A percentile compares a stretch with the other conserved stretches of the same genome.
Conservation (phyloP, 345 rosid species). For the Pistacia atlantica region DNA sequence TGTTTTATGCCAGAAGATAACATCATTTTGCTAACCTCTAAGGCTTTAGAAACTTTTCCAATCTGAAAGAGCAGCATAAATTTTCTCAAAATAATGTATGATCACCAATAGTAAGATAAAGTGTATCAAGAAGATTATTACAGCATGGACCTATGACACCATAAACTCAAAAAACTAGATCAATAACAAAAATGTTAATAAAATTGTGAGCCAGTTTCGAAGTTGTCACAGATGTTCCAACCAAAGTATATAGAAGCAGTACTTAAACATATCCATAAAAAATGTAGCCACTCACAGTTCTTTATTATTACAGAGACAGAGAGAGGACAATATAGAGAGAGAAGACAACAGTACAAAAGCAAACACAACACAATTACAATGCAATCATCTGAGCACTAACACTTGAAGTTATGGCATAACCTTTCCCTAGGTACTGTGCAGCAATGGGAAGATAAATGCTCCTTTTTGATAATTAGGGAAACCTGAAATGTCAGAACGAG, state of each 20-base stretch:
- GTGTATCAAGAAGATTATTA: not conserved
- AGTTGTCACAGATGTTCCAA: not conserved
- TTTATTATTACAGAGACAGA: not conserved
- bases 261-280: not conserved
- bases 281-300: not conserved
- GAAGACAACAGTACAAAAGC: not conserved
- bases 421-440: not conserved
- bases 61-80: conserved; percentile 43
- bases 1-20: conserved; percentile 72
- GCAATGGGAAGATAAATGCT: not conserved
- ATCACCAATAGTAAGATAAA: conserved; percentile 7
- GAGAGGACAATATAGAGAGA: not conserved
- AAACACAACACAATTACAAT: not conserved
- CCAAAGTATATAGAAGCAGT: not conserved
- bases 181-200: too few relatives aligned
- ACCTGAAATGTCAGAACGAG: not conserved
- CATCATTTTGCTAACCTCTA: conserved; percentile 85
- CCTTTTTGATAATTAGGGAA: not conserved
- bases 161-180: not conserved
- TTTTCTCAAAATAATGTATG: not conserved
- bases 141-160: not conserved
- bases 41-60: conserved; percentile 84
- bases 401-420: not conserved
- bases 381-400: not conserved
- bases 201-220: not conserved